phyloP scores from a whole-genome alignment of 2,329 filamentous ascomycete genomes.

The Didymella arachidicola region DNA sequence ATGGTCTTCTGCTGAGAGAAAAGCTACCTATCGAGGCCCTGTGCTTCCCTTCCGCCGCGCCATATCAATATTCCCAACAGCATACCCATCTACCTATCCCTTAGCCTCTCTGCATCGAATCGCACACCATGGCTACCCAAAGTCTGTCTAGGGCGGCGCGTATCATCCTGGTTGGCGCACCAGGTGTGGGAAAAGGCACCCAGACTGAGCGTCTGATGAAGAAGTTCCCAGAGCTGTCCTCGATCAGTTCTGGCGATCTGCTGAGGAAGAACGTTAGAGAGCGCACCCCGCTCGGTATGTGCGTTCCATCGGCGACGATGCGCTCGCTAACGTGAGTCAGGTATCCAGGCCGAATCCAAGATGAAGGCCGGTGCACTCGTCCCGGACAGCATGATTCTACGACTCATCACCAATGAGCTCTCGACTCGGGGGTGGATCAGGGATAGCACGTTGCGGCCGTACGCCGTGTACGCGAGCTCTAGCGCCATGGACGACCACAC shows the following conservation, averaged over 20 bases:
- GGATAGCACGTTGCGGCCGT: conserved; percentile 55
- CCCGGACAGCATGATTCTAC: conserved; percentile 87
- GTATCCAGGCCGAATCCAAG: conserved; percentile 86
- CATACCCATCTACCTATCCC: neutral
- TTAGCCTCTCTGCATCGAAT: neutral
- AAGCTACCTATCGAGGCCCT: conserved; percentile 12
- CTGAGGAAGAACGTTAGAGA: conserved; percentile 91
- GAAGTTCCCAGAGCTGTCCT: conserved; percentile 85
- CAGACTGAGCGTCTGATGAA: conserved; percentile 88
- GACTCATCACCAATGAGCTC: conserved; percentile 90
- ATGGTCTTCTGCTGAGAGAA: conserved; percentile 19
- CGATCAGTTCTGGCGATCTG: conserved; percentile 93
- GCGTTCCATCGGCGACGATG: neutral
- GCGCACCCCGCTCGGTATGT: conserved; percentile 80
- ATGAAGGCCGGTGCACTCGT: conserved; percentile 93
- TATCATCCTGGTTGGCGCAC: conserved; percentile 92
- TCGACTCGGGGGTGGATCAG: conserved; percentile 83
- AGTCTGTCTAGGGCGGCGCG: conserved; percentile 73
- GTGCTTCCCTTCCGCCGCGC: conserved; percentile 13
- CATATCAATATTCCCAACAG: conserved; percentile 1
- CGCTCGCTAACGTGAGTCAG: conserved; percentile 56
- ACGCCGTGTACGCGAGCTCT: conserved; percentile 55
- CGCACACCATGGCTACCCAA: conserved; percentile 33
- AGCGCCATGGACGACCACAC: conserved; percentile 42
- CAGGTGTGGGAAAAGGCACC: conserved; percentile 96